Evolutionary conservation across 2,329 filamentous ascomycete species (phyloP).

Genomic region (Graphilbum sp.): DNA sequence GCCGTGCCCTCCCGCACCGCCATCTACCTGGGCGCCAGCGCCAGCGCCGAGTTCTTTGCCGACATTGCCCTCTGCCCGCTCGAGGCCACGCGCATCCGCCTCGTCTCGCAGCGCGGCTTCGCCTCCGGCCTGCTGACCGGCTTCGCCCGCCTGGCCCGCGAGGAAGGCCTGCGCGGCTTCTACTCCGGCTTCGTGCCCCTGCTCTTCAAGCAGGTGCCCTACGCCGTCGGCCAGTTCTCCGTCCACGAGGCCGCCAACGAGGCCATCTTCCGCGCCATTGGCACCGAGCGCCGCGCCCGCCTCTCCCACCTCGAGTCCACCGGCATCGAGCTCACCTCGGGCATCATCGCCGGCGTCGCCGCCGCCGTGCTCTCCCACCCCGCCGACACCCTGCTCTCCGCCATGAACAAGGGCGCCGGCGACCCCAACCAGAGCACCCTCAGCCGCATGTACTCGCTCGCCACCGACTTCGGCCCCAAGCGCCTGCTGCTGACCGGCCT

Average conservation of each 20-base stretch:
- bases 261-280: slow-evolving; percentile 51
- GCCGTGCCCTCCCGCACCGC: slow-evolving; percentile 29
- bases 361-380: slow-evolving; percentile 81
- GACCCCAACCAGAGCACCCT: slow-evolving; percentile 29
- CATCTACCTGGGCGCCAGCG: slow-evolving; percentile 58
- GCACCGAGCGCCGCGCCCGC: slow-evolving; percentile 47
- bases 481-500: slow-evolving; percentile 29
- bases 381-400: slow-evolving; percentile 48
- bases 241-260: slow-evolving; percentile 83
- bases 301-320: slow-evolving; percentile 60
- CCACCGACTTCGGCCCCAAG: slow-evolving; percentile 32
- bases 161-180: slow-evolving; percentile 66
- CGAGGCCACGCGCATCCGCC: slow-evolving; percentile 63
- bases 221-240: slow-evolving; percentile 89
- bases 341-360: slow-evolving; percentile 75
- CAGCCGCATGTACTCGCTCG: slow-evolving; percentile 34
- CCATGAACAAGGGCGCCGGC: slow-evolving; percentile 38
- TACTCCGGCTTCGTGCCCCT: slow-evolving; percentile 84
- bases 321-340: slow-evolving; percentile 69
- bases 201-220: slow-evolving; percentile 79
- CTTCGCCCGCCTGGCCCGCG: slow-evolving; percentile 58
- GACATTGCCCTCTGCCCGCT: slow-evolving; percentile 80
- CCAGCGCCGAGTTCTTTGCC: slow-evolving; percentile 53
- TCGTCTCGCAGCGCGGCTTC: slow-evolving; percentile 69
- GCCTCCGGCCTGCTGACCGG: slow-evolving; percentile 55